These are phyloP conservation scores for Trametopsis cervina DNA, from an alignment of 768 basidiomycete genomes.

Conservation along the genomic window DNA sequence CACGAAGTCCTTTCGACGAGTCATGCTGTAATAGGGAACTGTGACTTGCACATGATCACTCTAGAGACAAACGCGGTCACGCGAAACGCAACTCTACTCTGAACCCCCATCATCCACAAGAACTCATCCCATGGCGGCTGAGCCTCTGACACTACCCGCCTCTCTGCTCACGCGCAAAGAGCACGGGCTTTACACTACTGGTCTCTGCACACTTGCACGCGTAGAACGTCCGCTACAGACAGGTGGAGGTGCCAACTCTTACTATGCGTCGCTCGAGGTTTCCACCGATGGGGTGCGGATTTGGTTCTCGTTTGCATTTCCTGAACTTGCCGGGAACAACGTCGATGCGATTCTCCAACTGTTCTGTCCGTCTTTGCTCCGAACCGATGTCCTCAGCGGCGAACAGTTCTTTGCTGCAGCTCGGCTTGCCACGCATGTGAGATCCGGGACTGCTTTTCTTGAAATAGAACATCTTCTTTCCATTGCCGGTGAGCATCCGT, in stretches of 20 bases:
- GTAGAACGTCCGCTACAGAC: constrained; percentile 14
- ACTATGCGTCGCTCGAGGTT: constrained; percentile 47
- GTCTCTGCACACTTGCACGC: constrained; percentile 36
- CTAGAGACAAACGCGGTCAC: too few relatives aligned
- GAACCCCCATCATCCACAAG: not conserved
- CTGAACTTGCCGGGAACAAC: constrained; percentile 38
- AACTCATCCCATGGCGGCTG: constrained; percentile 22
- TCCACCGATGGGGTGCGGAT: constrained; percentile 63
- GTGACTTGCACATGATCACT: too few relatives aligned
- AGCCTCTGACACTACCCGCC: constrained; percentile 59
- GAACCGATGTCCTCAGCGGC: constrained; percentile 48
- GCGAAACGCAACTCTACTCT: not conserved
- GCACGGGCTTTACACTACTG: constrained; percentile 58
- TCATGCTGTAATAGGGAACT: too few relatives aligned
- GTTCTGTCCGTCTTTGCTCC: constrained; percentile 50
- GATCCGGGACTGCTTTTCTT: constrained; percentile 52
- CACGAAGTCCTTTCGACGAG: too few relatives aligned
- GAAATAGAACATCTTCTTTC: too few relatives aligned
- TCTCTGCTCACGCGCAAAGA: constrained; percentile 74
- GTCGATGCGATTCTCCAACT: constrained; percentile 62
- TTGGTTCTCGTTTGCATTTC: constrained; percentile 69
- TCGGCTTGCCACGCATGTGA: constrained; percentile 57
- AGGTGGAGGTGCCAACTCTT: constrained; percentile 28
- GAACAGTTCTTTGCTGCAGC: constrained; percentile 76
- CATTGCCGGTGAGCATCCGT: too few relatives aligned